phyloP scores from a whole-genome alignment of 805 yeast genomes.

The Yarrowia divulgata region DNA sequence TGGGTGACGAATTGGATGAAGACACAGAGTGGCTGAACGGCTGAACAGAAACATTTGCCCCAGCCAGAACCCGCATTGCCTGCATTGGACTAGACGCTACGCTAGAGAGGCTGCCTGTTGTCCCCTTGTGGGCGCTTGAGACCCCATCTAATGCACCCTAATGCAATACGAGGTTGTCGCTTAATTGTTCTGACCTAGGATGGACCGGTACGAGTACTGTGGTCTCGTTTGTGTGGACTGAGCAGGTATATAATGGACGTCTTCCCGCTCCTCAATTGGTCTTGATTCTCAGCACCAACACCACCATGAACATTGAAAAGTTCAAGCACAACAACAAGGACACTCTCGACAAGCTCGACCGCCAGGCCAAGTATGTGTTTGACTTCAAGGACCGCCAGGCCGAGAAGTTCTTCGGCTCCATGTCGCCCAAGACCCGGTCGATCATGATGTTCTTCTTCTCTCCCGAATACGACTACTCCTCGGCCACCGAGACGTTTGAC shows the following conservation, averaged over 20 bases:
- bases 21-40: too few species aligned
- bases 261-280: background rate
- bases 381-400: constrained; percentile 25
- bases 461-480: constrained; percentile 11
- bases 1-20: too few species aligned
- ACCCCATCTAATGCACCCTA: background rate
- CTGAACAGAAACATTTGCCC: too few species aligned
- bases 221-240: background rate
- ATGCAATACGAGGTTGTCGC: background rate
- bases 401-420: constrained; percentile 11
- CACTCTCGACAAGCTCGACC: constrained; percentile 1
- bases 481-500: constrained; percentile 12
- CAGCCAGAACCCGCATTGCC: too few species aligned
- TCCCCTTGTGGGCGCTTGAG: constrained; percentile 3
- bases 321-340: background rate
- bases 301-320: background rate
- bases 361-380: constrained; percentile 5
- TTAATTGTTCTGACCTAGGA: too few species aligned
- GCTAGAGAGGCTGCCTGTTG: background rate
- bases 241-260: background rate
- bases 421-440: constrained; percentile 15
- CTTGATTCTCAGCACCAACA: background rate
- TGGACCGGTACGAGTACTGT: too few species aligned
- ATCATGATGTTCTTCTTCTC: constrained; percentile 8
- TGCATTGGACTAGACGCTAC: background rate